Percentiles rank a stretch among this genome's conserved stretches.
phyloP scores from a whole-genome alignment of 805 yeast species.

The Geotrichum ghanense region DNA sequence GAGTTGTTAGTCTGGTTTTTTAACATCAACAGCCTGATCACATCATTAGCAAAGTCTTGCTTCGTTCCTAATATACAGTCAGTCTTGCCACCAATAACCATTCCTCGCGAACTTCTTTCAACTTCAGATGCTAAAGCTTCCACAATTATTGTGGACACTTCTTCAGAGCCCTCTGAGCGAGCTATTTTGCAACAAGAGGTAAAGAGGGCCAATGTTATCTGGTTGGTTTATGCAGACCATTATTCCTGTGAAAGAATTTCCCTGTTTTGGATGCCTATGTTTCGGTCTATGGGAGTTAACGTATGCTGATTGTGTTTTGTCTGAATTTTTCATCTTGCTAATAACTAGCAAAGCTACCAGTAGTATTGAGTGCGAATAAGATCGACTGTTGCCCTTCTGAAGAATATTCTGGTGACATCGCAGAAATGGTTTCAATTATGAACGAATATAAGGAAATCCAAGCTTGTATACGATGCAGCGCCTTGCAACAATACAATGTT shows the following conservation, averaged over 20 bases:
- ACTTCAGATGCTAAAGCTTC: conserved; percentile 48
- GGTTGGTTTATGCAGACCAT: conserved; percentile 91
- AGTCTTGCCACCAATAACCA: conserved; percentile 72
- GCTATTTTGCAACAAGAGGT: conserved; percentile 55
- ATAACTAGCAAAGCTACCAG: conserved; percentile 41
- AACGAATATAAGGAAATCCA: conserved; percentile 92
- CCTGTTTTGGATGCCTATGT: conserved; percentile 88
- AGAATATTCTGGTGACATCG: conserved; percentile 29
- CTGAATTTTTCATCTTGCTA: background rate
- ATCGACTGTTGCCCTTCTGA: conserved; percentile 33
- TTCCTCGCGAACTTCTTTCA: conserved; percentile 60
- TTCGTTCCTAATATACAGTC: conserved; percentile 69
- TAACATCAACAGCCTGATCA: conserved; percentile 57
- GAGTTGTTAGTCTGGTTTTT: conserved; percentile 10
- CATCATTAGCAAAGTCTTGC: conserved; percentile 70
- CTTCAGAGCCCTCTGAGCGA: conserved; percentile 45
- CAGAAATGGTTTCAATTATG: conserved; percentile 71
- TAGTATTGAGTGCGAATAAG: conserved; percentile 83
- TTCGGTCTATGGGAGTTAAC: conserved; percentile 87
- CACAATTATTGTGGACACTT: conserved; percentile 73
- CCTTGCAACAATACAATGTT: conserved; percentile 72
- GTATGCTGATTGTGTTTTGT: conserved; percentile 7
- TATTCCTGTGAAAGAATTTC: conserved; percentile 89
- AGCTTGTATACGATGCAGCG: conserved; percentile 81
- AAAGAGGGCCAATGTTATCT: conserved; percentile 77